phyloP scores from a whole-genome alignment of 768 basidiomycete species.

The Neoboletus magnificus region DNA sequence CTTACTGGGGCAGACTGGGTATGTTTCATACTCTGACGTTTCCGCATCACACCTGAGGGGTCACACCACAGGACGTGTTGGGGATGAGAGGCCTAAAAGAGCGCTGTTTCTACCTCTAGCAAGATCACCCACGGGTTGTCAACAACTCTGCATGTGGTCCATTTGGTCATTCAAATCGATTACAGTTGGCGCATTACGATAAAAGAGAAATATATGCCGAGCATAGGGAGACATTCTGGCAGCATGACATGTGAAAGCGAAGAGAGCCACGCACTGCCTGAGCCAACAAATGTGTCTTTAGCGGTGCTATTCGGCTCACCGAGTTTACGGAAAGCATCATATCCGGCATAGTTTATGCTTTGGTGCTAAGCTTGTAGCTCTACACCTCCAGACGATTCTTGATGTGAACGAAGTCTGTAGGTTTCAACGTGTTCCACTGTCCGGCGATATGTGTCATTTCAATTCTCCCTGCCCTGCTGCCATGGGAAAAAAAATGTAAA shows the following conservation, averaged over 20 bases:
- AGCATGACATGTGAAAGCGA: conserved; percentile 7
- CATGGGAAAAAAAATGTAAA: background rate
- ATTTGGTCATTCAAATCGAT: background rate
- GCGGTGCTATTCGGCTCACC: conserved; percentile 2
- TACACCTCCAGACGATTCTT: conserved; percentile 52
- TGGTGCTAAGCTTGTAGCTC: background rate
- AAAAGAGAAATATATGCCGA: conserved; percentile 2
- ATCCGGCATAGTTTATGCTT: conserved; percentile 22
- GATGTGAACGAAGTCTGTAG: conserved; percentile 51
- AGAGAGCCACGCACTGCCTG: conserved; percentile 1
- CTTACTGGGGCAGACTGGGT: conserved; percentile 87
- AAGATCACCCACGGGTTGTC: background rate
- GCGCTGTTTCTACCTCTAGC: conserved; percentile 72
- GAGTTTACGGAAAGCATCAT: conserved; percentile 10
- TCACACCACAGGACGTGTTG: conserved; percentile 55
- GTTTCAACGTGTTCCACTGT: conserved; percentile 47
- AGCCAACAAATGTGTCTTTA: background rate
- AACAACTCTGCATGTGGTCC: background rate
- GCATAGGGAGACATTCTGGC: background rate
- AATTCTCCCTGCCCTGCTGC: conserved; percentile 48
- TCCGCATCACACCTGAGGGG: conserved; percentile 3
- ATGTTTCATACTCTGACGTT: conserved; percentile 21
- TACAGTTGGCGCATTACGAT: conserved; percentile 16
- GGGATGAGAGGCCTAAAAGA: conserved; percentile 82
- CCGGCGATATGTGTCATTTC: conserved; percentile 51